phyloP scores from a whole-genome alignment of 805 yeast species.

The Candida odintsovae region DNA sequence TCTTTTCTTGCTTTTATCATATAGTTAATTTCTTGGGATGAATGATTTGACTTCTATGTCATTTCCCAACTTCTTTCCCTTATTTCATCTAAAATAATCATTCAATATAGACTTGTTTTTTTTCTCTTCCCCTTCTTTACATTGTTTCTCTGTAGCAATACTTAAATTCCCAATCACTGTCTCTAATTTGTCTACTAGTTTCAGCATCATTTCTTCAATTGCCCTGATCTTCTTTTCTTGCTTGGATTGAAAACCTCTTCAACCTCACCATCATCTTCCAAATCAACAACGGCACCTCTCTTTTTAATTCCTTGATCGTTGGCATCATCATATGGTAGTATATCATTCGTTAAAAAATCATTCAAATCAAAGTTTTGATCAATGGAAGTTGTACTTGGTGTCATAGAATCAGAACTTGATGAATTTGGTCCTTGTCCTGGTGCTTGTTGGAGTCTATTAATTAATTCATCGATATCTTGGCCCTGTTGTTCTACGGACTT shows the following conservation, averaged over 20 bases:
- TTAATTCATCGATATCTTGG: conserved; percentile 21
- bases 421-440: not conserved
- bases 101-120: not conserved
- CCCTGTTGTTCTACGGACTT: conserved; percentile 23
- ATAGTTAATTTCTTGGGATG: too few species aligned
- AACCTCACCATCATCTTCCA: conserved; percentile 4
- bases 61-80: not conserved
- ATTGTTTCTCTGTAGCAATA: too few species aligned
- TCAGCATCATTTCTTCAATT: not conserved
- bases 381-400: not conserved
- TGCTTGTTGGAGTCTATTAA: conserved; percentile 13
- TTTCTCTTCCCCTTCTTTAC: not conserved
- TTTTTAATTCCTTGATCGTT: not conserved
- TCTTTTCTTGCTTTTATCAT: too few species aligned
- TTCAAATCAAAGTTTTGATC: conserved; percentile 18
- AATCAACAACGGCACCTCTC: not conserved
- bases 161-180: too few species aligned
- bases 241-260: conserved; percentile 9
- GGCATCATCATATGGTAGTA: not conserved
- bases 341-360: conserved; percentile 14
- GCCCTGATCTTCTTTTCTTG: conserved; percentile 2
- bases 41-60: not conserved
- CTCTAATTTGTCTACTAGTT: not conserved
- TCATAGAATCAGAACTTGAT: not conserved
- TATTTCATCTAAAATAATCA: not conserved